phyloP scores from a whole-genome alignment of 225 moss, liverwort and hornwort genomes.

The Pseudisothecium myosuroides region DNA sequence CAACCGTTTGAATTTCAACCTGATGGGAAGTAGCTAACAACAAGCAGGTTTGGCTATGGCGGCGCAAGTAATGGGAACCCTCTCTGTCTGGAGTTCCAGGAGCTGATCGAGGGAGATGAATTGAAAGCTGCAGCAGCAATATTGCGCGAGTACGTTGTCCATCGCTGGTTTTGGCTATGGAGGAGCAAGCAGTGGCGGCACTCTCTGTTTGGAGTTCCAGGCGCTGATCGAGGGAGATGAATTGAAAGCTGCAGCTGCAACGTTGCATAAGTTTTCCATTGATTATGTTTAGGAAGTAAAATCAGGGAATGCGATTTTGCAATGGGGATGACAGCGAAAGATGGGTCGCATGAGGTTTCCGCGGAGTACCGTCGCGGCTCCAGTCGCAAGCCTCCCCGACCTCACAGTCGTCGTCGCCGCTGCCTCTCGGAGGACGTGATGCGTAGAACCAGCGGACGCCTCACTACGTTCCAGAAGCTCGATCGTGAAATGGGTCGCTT shows the following conservation, averaged over 20 bases:
- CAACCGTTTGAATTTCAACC: background rate
- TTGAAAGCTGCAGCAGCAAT: background rate
- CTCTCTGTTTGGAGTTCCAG: background rate
- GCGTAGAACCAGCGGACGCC: background rate
- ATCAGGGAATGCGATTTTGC: background rate
- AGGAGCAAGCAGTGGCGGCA: background rate
- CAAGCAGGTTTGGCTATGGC: background rate
- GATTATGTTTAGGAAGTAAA: background rate
- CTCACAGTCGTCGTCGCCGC: slow-evolving; percentile 1
- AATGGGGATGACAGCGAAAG: slow-evolving; percentile 5
- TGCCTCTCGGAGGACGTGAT: background rate
- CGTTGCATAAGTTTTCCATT: background rate
- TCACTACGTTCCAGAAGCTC: slow-evolving; percentile 38
- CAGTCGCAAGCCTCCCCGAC: slow-evolving; percentile 41
- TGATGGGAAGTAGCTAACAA: background rate
- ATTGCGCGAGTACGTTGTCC: background rate
- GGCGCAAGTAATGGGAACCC: background rate
- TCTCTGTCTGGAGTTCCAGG: background rate
- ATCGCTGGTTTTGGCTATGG: background rate
- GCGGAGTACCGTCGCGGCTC: slow-evolving; percentile 8
- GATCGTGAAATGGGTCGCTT: slow-evolving; percentile 48
- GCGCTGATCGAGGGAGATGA: background rate
- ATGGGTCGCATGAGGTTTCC: slow-evolving; percentile 9
- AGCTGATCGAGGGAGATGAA: background rate
- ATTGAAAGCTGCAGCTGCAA: background rate